A percentile compares a stretch with the other conserved stretches of the same genome.
phyloP scores from a whole-genome alignment of 306 rosid species.

The Cicer pinnatifidum region DNA sequence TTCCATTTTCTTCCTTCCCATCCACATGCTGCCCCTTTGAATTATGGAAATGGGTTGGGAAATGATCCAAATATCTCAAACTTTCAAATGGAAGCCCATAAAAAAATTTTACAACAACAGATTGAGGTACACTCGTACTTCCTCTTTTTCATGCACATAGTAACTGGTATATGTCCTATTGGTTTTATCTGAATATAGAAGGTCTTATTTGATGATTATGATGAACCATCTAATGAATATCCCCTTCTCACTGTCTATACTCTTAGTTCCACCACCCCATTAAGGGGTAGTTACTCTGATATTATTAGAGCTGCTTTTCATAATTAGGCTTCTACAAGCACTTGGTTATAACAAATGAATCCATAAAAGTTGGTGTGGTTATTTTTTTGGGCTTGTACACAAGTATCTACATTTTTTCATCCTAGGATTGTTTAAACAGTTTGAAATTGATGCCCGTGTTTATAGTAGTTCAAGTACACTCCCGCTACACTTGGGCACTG shows the following conservation, averaged over 20 bases:
- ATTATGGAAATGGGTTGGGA: constrained; percentile 53
- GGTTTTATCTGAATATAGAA: constrained; percentile 16
- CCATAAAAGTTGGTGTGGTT: not conserved
- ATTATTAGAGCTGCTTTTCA: constrained; percentile 4
- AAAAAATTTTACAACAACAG: constrained; percentile 59
- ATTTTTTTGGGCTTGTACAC: not conserved
- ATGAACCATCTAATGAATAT: constrained; percentile 16
- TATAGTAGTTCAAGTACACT: not conserved
- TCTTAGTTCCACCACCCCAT: constrained; percentile 4
- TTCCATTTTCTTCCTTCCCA: constrained; percentile 57
- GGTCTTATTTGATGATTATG: constrained; percentile 19
- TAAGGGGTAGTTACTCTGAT: not conserved
- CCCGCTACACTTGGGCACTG: not conserved
- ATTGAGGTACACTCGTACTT: constrained; percentile 63
- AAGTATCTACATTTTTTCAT: not conserved
- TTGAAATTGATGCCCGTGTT: constrained; percentile 10
- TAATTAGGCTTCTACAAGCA: constrained; percentile 34
- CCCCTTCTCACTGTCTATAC: constrained; percentile 15
- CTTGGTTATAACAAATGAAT: not conserved
- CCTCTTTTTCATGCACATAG: constrained; percentile 9
- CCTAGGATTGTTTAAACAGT: not conserved
- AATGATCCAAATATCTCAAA: constrained; percentile 51
- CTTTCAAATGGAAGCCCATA: constrained; percentile 66
- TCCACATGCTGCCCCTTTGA: constrained; percentile 42
- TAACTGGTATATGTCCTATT: constrained; percentile 24